phyloP scores from a whole-genome alignment of 164 flowering plant genomes.

The Nymphaea thermarum region DNA sequence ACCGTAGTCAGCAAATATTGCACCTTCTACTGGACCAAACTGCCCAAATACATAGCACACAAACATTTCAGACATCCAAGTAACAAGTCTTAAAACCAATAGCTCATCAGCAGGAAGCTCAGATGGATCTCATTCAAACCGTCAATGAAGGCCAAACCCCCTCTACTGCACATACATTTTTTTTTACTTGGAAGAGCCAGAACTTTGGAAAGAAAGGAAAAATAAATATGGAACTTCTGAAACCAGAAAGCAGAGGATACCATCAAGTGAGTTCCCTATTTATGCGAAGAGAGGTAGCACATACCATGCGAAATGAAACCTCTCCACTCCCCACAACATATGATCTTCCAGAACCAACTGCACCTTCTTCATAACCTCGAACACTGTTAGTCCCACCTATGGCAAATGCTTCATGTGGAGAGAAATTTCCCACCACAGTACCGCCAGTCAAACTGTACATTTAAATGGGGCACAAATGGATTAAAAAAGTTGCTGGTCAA shows the following conservation, averaged over 20 bases:
- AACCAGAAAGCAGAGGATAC: too few species aligned
- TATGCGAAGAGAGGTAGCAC: background rate
- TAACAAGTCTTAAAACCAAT: too few species aligned
- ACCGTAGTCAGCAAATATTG: slow-evolving; percentile 72
- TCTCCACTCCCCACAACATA: slow-evolving; percentile 86
- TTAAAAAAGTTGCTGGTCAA: background rate
- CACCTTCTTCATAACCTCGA: slow-evolving; percentile 99
- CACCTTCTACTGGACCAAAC: slow-evolving; percentile 85
- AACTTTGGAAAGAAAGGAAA: too few species aligned
- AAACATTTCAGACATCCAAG: too few species aligned
- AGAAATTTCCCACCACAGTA: slow-evolving; percentile 82
- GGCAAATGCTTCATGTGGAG: slow-evolving; percentile 97
- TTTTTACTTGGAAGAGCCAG: too few species aligned
- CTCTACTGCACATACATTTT: too few species aligned
- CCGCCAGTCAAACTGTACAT: slow-evolving; percentile 79
- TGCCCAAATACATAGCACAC: slow-evolving; percentile 19
- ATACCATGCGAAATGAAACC: slow-evolving; percentile 82
- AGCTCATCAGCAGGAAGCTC: too few species aligned
- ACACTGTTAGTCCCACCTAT: slow-evolving; percentile 99
- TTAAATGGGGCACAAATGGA: background rate
- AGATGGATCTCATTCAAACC: too few species aligned
- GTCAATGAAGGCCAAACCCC: too few species aligned
- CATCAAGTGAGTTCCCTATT: too few species aligned
- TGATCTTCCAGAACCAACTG: slow-evolving; percentile 95
- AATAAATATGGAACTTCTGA: too few species aligned